Evolutionary conservation across 2,329 filamentous ascomycete species (phyloP), one percentile per base, ranked within the genome.

Genomic region (Fusarium duplospermum): DNA sequence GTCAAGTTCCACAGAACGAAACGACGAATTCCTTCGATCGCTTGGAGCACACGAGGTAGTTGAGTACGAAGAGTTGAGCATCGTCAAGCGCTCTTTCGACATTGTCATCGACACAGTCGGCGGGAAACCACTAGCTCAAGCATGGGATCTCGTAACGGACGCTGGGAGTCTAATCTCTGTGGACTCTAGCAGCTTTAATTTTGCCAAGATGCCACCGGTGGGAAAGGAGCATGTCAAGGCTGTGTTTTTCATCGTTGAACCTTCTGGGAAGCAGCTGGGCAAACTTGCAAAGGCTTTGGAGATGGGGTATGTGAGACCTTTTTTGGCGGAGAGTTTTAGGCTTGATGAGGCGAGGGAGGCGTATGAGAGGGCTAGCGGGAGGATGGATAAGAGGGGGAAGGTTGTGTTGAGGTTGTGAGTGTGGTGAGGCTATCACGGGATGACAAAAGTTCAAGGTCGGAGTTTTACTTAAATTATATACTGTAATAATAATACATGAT

Each of bases 31-130:
- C 57, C 29, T 68, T 8, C 57, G 27, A 2, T 66, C 45, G 0
- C 72, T 83, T 1, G 80, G 80, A 1, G 79, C 80, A 7, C 75
- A 72, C 0, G 80, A 79, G 69, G 76, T 74, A 9, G 68, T 71
- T 11, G 76, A 68, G 8, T 71, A 76, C 16, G 70, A 31, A 1
- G 64, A 66, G n/a, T 52, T 78, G 29, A 16, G 1, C 33, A 24
- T 6, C 5, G 31, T 22, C 33, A 33, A 24, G 29, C 62, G 24
- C 2, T 56, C 24, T 0, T 75, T 77, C 3, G 79, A 81, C 47
- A 58, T 82, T 1, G 76, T 82, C 14, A 61, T 83, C 7, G 81
- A 83, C 62, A 77, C 78, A n/a, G 73, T 81, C 22, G 81, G 80
- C 1, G 77, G 78, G 0, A 71, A 77, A 35, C 72, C 77, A n/a